Conservation (phyloP, 306 rosid species). For the Cucumis melo region DNA sequence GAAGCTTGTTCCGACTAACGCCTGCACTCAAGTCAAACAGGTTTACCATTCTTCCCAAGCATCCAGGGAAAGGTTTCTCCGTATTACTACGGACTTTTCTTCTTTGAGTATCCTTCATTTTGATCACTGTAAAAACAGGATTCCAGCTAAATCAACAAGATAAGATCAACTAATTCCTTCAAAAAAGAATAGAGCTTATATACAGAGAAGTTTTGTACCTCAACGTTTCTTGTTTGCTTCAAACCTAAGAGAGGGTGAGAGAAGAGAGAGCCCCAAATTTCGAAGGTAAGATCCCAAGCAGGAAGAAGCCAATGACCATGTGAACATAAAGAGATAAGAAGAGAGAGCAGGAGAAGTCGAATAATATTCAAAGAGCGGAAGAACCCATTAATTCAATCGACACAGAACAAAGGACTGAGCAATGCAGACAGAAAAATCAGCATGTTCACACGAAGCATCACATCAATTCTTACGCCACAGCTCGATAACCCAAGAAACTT, state of each 20-base stretch:
- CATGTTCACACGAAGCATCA: slow-evolving; percentile 17
- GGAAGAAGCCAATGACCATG: neutral
- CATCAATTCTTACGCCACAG: slow-evolving; percentile 20
- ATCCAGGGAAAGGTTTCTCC: slow-evolving; percentile 78
- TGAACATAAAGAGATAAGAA: neutral
- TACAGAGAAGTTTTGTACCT: neutral
- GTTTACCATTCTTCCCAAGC: slow-evolving; percentile 90
- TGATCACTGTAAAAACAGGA: slow-evolving; percentile 22
- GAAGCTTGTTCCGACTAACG: slow-evolving; percentile 62
- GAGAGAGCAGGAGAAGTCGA: neutral
- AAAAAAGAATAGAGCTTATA: neutral
- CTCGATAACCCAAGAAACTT: neutral
- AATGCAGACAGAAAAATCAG: slow-evolving; percentile 9
- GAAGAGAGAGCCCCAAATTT: neutral
- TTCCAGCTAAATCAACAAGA: slow-evolving; percentile 6
- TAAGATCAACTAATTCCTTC: neutral
- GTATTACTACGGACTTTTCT: slow-evolving; percentile 24
- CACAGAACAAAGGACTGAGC: neutral
- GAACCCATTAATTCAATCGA: neutral
- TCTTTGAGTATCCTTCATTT: slow-evolving; percentile 52
- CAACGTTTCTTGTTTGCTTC: neutral
- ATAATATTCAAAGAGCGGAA: slow-evolving; percentile 1
- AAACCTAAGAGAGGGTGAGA: neutral
- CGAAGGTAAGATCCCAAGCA: neutral
- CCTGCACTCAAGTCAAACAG: slow-evolving; percentile 69